Base-by-base conservation (phyloP, 2,329 filamentous ascomycete species). In the Penicillium oxalicum region DNA sequence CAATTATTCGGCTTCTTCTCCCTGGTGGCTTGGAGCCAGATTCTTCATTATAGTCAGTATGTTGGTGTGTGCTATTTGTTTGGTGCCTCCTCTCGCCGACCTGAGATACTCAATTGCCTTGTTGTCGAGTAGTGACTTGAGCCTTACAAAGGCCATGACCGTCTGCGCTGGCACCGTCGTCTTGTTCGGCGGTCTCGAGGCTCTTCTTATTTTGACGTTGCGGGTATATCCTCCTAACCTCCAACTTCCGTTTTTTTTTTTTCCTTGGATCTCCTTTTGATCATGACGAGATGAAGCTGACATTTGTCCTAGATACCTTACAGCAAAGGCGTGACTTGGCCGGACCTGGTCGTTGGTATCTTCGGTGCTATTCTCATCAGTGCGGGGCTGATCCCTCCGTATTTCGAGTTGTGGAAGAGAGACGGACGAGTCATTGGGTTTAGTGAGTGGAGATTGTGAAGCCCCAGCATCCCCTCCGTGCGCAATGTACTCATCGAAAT, bases 381-480 rank as follows among this genome's bases (percentile, higher is more conserved):
- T 2, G 61, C 69, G 2, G 82, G 82, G 0, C 65, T 85, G 9
- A 57, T 86, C 4, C 78, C 80, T 2, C 80, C 81, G 0, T 85
- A 83, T 55, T 75, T 75, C 47, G 82, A 85, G 60, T 68, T 83
- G 1, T 82, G 77, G 70, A 84, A 84, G 61, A 71, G 81, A 9
- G 71, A 74, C 44, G 82, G 82, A 0, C 72, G 80, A 25, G 81
- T 84, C 2, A 72, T 83, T 28, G 82, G 82, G 0, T 77, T 84
- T 47, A 81, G 81, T 74, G 61, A 49, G 70, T 65, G 43, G 37
- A 9, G 5, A 9, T 18, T 41, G 5, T 24, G 24, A n/a, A 9
- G 25, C 25, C 28, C 6, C 6, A 34, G 8, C n/a, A 34, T n/a
- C 9, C 18, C 2, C n/a, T 34, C 2, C 18, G 18, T 18, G 18